Percentiles rank a stretch among this genome's conserved stretches.
These are phyloP conservation scores for Trichosporon ovoides DNA, from an alignment of 1,284 basidiomycete species.

Conservation along the genomic window DNA sequence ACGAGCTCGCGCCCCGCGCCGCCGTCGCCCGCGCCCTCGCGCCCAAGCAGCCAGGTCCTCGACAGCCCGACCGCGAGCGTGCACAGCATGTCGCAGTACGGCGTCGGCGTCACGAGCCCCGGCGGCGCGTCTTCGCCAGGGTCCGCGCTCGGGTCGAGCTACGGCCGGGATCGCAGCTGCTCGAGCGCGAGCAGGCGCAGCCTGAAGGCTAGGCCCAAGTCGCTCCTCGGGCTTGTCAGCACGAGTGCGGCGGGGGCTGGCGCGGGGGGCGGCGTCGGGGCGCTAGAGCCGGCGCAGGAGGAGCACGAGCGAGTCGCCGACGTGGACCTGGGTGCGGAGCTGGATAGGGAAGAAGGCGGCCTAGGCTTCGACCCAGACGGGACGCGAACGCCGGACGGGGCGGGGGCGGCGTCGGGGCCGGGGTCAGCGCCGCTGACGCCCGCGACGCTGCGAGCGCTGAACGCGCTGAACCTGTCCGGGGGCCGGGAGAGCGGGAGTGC, in stretches of 20 bases:
- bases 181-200: neutral
- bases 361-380: neutral
- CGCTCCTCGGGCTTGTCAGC: neutral
- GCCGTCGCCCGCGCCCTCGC: constrained; percentile 33
- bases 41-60: constrained; percentile 30
- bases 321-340: neutral
- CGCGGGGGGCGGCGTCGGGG: neutral
- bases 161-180: constrained; percentile 1
- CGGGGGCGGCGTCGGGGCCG: neutral
- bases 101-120: neutral
- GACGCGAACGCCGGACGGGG: neutral
- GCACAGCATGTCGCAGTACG: neutral
- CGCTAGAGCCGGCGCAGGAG: neutral
- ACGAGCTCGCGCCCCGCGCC: constrained; percentile 40
- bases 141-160: neutral
- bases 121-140: neutral
- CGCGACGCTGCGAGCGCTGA: neutral
- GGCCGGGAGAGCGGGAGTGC: neutral
- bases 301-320: neutral
- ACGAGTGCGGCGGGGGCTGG: neutral
- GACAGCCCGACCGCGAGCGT: constrained; percentile 7
- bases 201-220: neutral
- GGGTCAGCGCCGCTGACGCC: neutral
- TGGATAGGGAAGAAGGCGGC: neutral
- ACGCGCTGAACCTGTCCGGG: neutral